Evolutionary conservation across 176 grass and related monocot genomes (phyloP), one percentile per base, ranked within the genome.

Genomic region (Pharus latifolius): DNA sequence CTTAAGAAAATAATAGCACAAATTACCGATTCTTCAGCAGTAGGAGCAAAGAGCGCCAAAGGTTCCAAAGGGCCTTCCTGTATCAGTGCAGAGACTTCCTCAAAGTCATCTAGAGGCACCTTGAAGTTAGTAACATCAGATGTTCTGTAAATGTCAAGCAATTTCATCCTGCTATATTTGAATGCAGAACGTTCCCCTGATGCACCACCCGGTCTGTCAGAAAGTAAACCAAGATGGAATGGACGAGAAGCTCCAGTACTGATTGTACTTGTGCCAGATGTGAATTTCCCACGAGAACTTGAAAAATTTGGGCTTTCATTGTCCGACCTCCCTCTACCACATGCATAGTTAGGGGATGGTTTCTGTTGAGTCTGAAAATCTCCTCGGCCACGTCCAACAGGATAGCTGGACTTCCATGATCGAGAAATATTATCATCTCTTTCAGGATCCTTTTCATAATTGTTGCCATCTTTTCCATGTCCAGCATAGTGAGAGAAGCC

Each of bases 81-180:
- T 49, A 84, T 79, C 50, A 99, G 73, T 7, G 78, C 72, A 30
- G 79, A 70, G 24, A 83, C 69, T 88, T 91, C 90, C 76, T 82
- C 81, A 56, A 82, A 88, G 27, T 63, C 80, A 91, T 82, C 82
- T 74, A 63, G 48, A 73, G 84, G 78, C 60, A 79, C 53, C 74
- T 83, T 88, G 52, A 86, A 72, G 54, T 77, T 75, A 60, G 82
- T 84, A 59, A 91, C 32, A 84, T 95, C 84, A 76, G 82, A 88
- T 63, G 23, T 79, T 74, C 90, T 84, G 85, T 99, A 99, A 67
- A 99, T 65, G 61, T 99, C 96, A 71, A 99, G 82, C 59, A 99
- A 67, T 78, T 99, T 99, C 87, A 99, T 95, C 76, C 96, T 95
- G 61, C 87, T 86, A 78, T 99, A 99, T 88, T 76, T 91, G 65